Percentiles rank a stretch among this genome's conserved stretches.
These are phyloP conservation scores for Ophiostoma populinum DNA, from an alignment of 2,329 filamentous ascomycete species.

Conservation along the genomic window DNA sequence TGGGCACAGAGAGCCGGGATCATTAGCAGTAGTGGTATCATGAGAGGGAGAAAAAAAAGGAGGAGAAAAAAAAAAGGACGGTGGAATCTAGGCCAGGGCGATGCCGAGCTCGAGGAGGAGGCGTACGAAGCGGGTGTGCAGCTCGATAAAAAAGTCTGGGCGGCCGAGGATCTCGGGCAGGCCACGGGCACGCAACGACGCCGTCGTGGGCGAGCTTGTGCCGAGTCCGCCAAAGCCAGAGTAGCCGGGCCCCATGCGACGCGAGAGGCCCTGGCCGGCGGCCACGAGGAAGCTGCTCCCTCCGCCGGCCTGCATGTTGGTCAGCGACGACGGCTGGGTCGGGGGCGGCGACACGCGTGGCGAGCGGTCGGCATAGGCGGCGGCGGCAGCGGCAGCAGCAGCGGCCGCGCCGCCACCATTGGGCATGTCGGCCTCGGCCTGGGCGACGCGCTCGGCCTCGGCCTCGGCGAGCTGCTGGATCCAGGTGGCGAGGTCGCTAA, in stretches of 20 bases:
- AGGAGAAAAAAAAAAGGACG: too few relatives aligned
- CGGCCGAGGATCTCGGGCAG: constrained; percentile 48
- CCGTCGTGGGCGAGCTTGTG: constrained; percentile 26
- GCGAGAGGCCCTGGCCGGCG: constrained; percentile 34
- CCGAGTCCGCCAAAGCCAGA: constrained; percentile 35
- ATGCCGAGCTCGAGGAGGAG: constrained; percentile 42
- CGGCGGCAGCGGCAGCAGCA: neutral
- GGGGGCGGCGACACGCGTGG: constrained; percentile 12
- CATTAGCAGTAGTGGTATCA: too few relatives aligned
- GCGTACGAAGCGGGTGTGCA: constrained; percentile 46
- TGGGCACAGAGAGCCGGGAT: too few relatives aligned
- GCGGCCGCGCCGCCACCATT: neutral
- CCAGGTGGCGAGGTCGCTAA: constrained; percentile 46
- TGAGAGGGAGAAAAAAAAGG: too few relatives aligned
- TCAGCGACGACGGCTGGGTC: constrained; percentile 14
- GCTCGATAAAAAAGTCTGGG: constrained; percentile 51
- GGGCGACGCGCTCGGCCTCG: constrained; percentile 34
- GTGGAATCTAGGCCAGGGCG: constrained; percentile 27
- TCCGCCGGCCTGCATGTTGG: constrained; percentile 8
- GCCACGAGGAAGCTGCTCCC: constrained; percentile 40
- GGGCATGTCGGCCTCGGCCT: constrained; percentile 18
- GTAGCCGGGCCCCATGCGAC: constrained; percentile 37
- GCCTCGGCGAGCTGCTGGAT: constrained; percentile 47
- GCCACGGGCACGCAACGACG: constrained; percentile 39
- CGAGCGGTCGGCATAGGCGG: constrained; percentile 13